These are phyloP conservation scores for Candida vaughaniae DNA, from an alignment of 805 yeast species.

Conservation along the genomic window DNA sequence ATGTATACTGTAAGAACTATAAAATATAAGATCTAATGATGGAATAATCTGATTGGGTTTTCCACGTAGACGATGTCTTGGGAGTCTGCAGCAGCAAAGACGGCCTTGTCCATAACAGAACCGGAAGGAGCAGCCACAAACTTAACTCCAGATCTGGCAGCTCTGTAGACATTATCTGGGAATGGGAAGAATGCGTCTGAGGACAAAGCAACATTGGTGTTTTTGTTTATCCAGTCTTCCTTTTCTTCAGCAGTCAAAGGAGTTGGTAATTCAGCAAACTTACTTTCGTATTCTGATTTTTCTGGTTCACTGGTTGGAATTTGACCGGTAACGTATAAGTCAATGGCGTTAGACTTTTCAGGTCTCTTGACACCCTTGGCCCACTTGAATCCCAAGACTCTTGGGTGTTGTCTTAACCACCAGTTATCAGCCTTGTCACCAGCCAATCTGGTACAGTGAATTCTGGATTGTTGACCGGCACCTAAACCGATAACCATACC, in stretches of 20 bases:
- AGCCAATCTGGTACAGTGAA: slow-evolving; percentile 98
- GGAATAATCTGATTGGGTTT: slow-evolving; percentile 97
- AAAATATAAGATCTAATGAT: slow-evolving; percentile 56
- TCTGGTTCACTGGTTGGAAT: slow-evolving; percentile 92
- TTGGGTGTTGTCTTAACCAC: slow-evolving; percentile 99
- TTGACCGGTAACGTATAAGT: slow-evolving; percentile 86
- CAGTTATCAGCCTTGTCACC: slow-evolving; percentile 99
- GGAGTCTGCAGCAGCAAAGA: slow-evolving; percentile 92
- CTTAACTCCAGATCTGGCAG: slow-evolving; percentile 94
- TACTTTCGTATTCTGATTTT: slow-evolving; percentile 85
- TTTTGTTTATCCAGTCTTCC: slow-evolving; percentile 78
- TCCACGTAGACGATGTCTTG: slow-evolving; percentile 89
- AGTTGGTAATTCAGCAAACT: slow-evolving; percentile 78
- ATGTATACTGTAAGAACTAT: background rate
- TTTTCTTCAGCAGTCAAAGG: slow-evolving; percentile 84
- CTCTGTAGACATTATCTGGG: slow-evolving; percentile 98
- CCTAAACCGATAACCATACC: slow-evolving; percentile 99
- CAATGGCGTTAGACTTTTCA: slow-evolving; percentile 97
- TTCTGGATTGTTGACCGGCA: slow-evolving; percentile 99
- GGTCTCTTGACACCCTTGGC: slow-evolving; percentile 98
- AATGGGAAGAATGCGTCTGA: slow-evolving; percentile 99
- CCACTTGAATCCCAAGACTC: slow-evolving; percentile 91
- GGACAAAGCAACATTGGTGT: slow-evolving; percentile 84
- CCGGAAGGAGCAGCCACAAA: slow-evolving; percentile 97
- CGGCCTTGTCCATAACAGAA: slow-evolving; percentile 96